These are phyloP conservation scores for Adansonia rubrostipa DNA, from an alignment of 441 rosid species.

Conservation along the genomic window DNA sequence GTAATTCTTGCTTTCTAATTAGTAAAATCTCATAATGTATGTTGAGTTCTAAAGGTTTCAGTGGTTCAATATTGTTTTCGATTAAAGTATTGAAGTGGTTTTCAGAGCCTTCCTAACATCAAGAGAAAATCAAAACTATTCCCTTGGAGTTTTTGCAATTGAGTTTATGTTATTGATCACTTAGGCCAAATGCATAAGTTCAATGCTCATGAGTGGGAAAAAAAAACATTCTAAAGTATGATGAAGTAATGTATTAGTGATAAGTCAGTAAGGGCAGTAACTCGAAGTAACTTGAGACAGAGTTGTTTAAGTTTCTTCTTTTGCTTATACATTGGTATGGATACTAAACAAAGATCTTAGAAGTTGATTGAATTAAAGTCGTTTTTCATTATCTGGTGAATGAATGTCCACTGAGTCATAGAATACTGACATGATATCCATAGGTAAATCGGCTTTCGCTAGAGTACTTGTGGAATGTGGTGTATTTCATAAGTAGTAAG, in stretches of 20 bases:
- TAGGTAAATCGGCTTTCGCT: background rate
- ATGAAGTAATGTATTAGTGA: background rate
- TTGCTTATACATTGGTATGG: background rate
- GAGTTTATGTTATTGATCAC: background rate
- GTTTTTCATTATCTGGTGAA: background rate
- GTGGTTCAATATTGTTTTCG: too few species aligned
- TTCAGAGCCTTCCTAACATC: too few species aligned
- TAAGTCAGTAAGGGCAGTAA: background rate
- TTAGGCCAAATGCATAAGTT: background rate
- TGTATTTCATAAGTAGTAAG: background rate
- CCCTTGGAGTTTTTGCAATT: too few species aligned
- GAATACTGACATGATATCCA: background rate
- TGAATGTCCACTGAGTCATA: background rate
- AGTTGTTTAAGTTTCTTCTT: background rate
- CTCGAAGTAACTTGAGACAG: background rate
- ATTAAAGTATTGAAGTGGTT: too few species aligned
- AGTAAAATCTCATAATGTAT: too few species aligned
- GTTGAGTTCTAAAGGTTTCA: too few species aligned
- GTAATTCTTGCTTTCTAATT: too few species aligned
- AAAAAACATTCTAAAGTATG: background rate
- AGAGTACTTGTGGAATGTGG: background rate
- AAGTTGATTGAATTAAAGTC: too few species aligned
- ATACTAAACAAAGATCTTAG: too few species aligned
- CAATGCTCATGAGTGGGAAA: background rate
- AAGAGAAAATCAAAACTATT: too few species aligned